Conservation (phyloP, 2,329 filamentous ascomycete genomes). For the Zarea fungicola region DNA sequence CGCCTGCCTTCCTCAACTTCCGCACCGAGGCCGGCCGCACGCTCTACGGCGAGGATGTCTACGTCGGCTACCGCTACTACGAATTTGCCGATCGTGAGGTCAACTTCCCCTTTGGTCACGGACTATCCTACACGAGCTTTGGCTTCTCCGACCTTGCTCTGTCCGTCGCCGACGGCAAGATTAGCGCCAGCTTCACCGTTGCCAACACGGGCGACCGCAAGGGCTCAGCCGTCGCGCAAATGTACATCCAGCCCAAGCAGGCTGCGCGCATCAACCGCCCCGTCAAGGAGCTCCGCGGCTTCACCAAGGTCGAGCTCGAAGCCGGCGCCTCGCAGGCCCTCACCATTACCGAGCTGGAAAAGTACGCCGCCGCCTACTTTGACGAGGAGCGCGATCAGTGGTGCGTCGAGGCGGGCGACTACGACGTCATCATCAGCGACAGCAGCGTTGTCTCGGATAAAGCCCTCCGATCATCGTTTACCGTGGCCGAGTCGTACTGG, state of each 20-base stretch:
- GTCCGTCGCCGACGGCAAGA: slow-evolving; percentile 39
- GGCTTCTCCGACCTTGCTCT: slow-evolving; percentile 46
- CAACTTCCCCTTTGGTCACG: slow-evolving; percentile 74
- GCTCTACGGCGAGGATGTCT: slow-evolving; percentile 75
- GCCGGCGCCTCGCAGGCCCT: slow-evolving; percentile 55
- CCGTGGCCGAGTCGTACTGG: slow-evolving; percentile 56
- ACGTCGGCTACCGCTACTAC: slow-evolving; percentile 76
- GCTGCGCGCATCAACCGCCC: slow-evolving; percentile 50
- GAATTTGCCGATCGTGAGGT: slow-evolving; percentile 62
- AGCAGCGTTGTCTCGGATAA: slow-evolving; percentile 48
- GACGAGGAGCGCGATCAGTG: slow-evolving; percentile 63
- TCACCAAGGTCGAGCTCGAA: slow-evolving; percentile 57
- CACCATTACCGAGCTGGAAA: slow-evolving; percentile 52
- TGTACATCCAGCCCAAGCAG: slow-evolving; percentile 50
- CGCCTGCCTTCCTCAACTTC: slow-evolving; percentile 73
- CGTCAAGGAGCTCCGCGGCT: slow-evolving; percentile 60
- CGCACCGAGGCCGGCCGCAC: slow-evolving; percentile 63
- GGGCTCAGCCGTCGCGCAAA: slow-evolving; percentile 53
- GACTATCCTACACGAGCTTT: slow-evolving; percentile 73
- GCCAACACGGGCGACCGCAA: slow-evolving; percentile 54
- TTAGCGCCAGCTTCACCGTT: slow-evolving; percentile 46
- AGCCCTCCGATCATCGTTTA: slow-evolving; percentile 48
- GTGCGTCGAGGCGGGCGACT: slow-evolving; percentile 61
- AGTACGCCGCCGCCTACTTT: slow-evolving; percentile 65
- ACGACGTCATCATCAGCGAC: slow-evolving; percentile 55